Base-by-base conservation (phyloP, 2,329 filamentous ascomycete species). In the Thermothelomyces thermophilus region DNA sequence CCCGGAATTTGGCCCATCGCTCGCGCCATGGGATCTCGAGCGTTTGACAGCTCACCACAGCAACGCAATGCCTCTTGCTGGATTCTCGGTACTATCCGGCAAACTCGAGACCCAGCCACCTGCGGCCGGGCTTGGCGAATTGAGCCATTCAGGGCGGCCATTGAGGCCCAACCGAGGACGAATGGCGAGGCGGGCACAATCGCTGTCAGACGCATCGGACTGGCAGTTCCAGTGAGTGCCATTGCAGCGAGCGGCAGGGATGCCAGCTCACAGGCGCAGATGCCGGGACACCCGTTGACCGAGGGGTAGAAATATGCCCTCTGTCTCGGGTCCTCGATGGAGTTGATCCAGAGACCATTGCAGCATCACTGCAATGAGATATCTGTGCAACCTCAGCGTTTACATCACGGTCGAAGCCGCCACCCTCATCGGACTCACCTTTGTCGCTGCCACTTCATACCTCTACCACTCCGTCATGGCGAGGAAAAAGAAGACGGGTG, bases 361-460 rank as follows among this genome's bases (percentile, higher is more conserved):
- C 46, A 41, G 20, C 53, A 50, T 10, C 41, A 44, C 43, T 44
- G 51, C 53, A 49, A 50, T 55, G 52, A 49, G 46, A 47, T 50
- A 49, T 44, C 22, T 46, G 39, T 30, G 41, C 47, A 54, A 52
- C 34, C 49, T 56, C 50, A 45, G 50, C 46, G 16, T 53, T 46
- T 51, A 51, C 51, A 51, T 58, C 54, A 54, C 58, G 41, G 53
- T 57, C 39, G 56, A 60, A 57, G 53, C 58, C 48, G 54, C 50
- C 46, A 59, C 53, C 49, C 52, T 59, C 55, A 49, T 60, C 52
- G 56, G 51, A 48, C 52, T 60, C 37, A 48, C 50, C 45, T 48
- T 59, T 17, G 24, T 56, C 49, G 46, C 52, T 31, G 42, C 51
- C 40, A 49, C 50, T 31, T 56, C 51, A 22, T 50, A 56, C 46